phyloP scores from a whole-genome alignment of 345 rosid genomes.

The Camelina neglecta region DNA sequence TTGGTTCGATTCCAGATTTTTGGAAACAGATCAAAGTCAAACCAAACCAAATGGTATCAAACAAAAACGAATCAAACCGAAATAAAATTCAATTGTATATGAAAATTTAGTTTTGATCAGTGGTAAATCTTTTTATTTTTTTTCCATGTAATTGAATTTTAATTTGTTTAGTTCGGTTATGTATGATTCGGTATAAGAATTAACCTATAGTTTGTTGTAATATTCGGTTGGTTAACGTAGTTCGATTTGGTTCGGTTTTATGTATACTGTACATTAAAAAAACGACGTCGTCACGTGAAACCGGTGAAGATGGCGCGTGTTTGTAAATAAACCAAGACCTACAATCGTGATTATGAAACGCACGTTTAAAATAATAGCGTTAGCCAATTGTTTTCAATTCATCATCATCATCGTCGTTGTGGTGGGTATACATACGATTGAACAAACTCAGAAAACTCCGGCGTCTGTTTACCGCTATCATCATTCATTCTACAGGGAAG shows the following conservation, averaged over 20 bases:
- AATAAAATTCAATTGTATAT: not conserved
- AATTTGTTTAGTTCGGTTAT: not conserved
- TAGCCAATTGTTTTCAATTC: not conserved
- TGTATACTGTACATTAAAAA: not conserved
- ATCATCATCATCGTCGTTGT: conserved; percentile 1
- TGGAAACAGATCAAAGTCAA: not conserved
- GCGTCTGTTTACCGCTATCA: conserved; percentile 13
- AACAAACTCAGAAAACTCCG: conserved; percentile 18
- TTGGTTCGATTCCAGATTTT: conserved; percentile 19
- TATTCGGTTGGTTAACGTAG: not conserved
- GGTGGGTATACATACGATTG: not conserved
- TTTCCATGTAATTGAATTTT: not conserved
- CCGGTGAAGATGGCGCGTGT: conserved; percentile 9
- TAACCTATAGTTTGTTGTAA: not conserved
- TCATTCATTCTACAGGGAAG: conserved; percentile 28
- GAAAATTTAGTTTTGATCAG: not conserved
- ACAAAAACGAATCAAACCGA: not conserved
- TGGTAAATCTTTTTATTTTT: not conserved
- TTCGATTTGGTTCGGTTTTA: conserved; percentile 7
- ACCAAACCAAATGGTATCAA: not conserved
- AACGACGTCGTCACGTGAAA: not conserved
- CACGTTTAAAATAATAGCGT: conserved; percentile 23
- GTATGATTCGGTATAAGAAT: not conserved
- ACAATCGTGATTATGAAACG: conserved; percentile 27
- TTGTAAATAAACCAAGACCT: not conserved